phyloP scores from a whole-genome alignment of 164 flowering plant genomes.

The Aristolochia contorta region DNA sequence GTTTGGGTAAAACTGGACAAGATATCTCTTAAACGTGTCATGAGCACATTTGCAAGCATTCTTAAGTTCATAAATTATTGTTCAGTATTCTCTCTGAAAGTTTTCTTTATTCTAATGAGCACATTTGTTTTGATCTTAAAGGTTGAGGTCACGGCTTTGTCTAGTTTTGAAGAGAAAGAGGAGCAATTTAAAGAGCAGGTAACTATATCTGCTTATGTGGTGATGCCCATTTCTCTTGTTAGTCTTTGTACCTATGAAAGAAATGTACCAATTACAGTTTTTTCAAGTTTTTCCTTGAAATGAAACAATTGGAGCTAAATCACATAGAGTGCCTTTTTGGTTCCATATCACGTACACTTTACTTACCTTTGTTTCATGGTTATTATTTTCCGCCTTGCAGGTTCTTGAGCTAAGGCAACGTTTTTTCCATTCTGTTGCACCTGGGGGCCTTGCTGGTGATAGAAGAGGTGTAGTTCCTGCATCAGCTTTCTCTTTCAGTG shows the following conservation, averaged over 20 bases:
- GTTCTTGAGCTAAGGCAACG: slow-evolving; percentile 37
- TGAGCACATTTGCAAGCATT: neutral
- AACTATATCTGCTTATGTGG: neutral
- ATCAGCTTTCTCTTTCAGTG: slow-evolving; percentile 57
- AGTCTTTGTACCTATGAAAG: no score
- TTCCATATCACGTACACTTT: neutral
- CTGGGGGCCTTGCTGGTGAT: slow-evolving; percentile 65
- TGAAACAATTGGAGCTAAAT: no score
- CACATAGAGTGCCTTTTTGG: no score
- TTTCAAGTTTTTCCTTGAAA: no score
- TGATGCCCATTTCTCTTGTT: neutral
- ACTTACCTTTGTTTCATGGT: neutral
- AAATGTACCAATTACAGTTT: no score
- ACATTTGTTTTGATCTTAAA: slow-evolving; percentile 8
- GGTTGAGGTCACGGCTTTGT: slow-evolving; percentile 52
- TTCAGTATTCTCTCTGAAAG: neutral
- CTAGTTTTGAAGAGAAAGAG: slow-evolving; percentile 61
- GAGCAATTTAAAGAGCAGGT: slow-evolving; percentile 61
- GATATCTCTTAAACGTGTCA: no score
- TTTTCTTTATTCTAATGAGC: neutral
- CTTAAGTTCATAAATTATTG: neutral
- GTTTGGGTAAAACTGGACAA: no score
- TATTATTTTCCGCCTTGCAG: slow-evolving; percentile 18
- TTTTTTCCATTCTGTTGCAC: slow-evolving; percentile 49
- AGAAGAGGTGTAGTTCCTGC: slow-evolving; percentile 49